A percentile compares a stretch with the other conserved stretches of the same genome.
These are phyloP conservation scores for Euphorbia tirucalli DNA, from an alignment of 345 rosid species.

Conservation along the genomic window DNA sequence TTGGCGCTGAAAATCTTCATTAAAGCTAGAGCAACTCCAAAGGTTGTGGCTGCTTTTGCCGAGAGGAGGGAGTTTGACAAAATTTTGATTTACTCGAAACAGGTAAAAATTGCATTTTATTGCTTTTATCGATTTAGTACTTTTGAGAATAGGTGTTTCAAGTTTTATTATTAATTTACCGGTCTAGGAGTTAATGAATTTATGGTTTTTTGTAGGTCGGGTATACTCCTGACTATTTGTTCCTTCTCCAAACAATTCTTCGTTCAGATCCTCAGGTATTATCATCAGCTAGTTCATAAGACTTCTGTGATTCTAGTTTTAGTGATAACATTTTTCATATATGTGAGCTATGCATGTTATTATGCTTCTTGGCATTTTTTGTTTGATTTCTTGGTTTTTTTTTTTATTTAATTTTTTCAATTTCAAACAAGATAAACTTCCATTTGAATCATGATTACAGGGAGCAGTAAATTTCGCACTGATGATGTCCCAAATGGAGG, in stretches of 20 bases:
- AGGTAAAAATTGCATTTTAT: slow-evolving; percentile 42
- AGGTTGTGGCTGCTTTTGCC: slow-evolving; percentile 99
- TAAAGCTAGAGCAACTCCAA: slow-evolving; percentile 95
- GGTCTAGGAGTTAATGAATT: neutral
- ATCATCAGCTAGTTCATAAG: neutral
- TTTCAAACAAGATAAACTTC: neutral
- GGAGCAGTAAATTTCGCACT: slow-evolving; percentile 98
- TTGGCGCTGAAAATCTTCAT: slow-evolving; percentile 93
- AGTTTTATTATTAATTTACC: neutral
- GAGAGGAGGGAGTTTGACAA: slow-evolving; percentile 97
- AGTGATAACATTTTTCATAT: neutral
- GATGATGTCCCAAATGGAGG: slow-evolving; percentile 99
- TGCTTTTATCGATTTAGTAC: neutral
- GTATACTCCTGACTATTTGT: slow-evolving; percentile 94
- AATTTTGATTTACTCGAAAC: slow-evolving; percentile 87
- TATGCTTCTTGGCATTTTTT: neutral
- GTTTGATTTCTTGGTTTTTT: too few relatives aligned
- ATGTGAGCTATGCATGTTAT: neutral
- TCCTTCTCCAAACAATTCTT: slow-evolving; percentile 97
- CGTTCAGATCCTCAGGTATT: slow-evolving; percentile 96
- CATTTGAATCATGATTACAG: slow-evolving; percentile 35
- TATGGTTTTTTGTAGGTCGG: slow-evolving; percentile 55
- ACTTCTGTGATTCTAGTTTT: neutral
- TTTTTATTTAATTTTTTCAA: too few relatives aligned
- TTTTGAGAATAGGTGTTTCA: neutral